Evolutionary conservation across 1,284 basidiomycete species (phyloP), one percentile per base, ranked within the genome.

Genomic region (Meira nashicola): DNA sequence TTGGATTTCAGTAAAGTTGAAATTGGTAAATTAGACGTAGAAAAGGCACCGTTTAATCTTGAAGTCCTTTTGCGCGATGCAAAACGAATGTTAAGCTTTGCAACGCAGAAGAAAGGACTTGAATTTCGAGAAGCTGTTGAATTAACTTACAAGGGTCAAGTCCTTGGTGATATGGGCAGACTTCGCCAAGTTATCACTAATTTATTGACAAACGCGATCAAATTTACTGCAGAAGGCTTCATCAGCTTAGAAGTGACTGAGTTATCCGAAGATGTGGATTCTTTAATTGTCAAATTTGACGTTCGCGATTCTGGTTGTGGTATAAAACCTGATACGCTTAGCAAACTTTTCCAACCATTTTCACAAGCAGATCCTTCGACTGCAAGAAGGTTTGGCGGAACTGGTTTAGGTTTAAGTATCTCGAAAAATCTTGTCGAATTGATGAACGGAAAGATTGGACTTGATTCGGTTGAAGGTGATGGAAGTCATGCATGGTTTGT

Each of bases 1-100:
- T 71, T 82, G 25, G 81, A 82, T 62, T 78, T 80, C 54, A 76
- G 78, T 21, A 80, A 81, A 59, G 76, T 82, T 40, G 80, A 81
- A 60, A 73, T 77, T 8, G 77, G 79, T 46, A 78, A 78, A 33
- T 79, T 82, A 43, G 72, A 78, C 37, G 69, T 80, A 15, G 81
- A 82, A 50, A 67, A 73, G 19, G 77, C 79, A 10, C 77, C 79
- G 1, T 82, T 82, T 70, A 73, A 68, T 19, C 69, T 82, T 5
- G 75, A 71, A 28, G 72, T 78, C n/a, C 63, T 80, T 15, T 62
- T 77, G 39, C 67, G 69, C 55, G 78, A 79, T 54, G 73, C 71
- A 2, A 71, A 74, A 38, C 70, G 71, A 61, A 74, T 79, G 60
- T 73, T 80, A n/a, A 63, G 64, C 33, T 75, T 76, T 44, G 71